Conservation (phyloP, 371 early-diverging fungal genomes). For the Zopfochytrium polystomum region DNA sequence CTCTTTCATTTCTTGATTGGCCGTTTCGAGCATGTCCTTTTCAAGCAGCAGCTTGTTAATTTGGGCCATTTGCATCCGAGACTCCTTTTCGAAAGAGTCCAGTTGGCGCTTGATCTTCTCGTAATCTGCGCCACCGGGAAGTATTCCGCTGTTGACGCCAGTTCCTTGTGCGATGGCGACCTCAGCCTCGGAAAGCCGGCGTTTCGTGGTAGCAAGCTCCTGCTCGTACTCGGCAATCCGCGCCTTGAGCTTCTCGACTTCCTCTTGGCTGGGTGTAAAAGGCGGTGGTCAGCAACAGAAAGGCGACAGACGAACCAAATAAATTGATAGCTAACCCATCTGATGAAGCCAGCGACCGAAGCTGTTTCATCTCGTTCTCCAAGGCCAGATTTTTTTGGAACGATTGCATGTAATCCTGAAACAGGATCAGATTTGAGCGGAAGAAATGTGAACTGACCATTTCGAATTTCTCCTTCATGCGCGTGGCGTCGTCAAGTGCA, state of each 20-base stretch:
- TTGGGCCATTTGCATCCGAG: slow-evolving; percentile 58
- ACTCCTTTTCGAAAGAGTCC: slow-evolving; percentile 57
- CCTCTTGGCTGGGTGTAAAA: slow-evolving; percentile 10
- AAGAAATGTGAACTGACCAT: slow-evolving; percentile 49
- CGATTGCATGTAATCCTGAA: slow-evolving; percentile 62
- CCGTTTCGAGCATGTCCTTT: slow-evolving; percentile 59
- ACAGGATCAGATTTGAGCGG: too few relatives aligned
- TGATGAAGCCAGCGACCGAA: slow-evolving; percentile 36
- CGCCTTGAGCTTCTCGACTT: slow-evolving; percentile 13
- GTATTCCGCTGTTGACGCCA: slow-evolving; percentile 33
- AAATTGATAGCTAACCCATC: too few relatives aligned
- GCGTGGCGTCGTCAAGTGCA: slow-evolving; percentile 69
- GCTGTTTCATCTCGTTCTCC: slow-evolving; percentile 70
- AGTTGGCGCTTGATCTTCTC: slow-evolving; percentile 49
- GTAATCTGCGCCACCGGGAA: slow-evolving; percentile 40
- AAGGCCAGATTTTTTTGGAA: slow-evolving; percentile 66
- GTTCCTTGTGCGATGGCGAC: slow-evolving; percentile 35
- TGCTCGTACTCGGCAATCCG: slow-evolving; percentile 21
- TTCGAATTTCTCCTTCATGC: slow-evolving; percentile 67
- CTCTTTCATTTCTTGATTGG: slow-evolving; percentile 57
- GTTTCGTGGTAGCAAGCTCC: slow-evolving; percentile 44
- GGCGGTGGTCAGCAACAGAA: background rate
- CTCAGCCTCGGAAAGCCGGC: slow-evolving; percentile 32
- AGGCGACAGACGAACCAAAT: too few relatives aligned
- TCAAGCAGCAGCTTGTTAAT: slow-evolving; percentile 67